Percentiles rank a stretch among this genome's conserved stretches.
These are phyloP conservation scores for Ustanciosporium gigantosporum DNA, from an alignment of 1,284 basidiomycete species.

Conservation along the genomic window DNA sequence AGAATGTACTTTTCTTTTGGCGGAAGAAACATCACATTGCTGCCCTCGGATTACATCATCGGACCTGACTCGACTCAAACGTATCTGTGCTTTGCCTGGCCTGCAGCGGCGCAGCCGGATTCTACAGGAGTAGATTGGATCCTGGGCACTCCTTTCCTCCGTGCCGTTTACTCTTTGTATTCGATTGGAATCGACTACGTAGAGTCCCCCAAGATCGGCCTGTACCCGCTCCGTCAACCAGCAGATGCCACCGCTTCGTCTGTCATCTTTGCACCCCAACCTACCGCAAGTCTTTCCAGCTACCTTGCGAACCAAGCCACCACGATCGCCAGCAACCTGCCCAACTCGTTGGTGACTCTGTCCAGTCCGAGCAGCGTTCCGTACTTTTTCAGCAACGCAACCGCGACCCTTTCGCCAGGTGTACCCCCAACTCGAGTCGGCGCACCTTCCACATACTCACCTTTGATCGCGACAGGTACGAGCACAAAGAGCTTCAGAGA, in stretches of 20 bases:
- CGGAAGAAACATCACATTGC: slow-evolving; percentile 69
- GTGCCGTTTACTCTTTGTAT: slow-evolving; percentile 80
- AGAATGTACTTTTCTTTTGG: slow-evolving; percentile 69
- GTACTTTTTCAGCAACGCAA: slow-evolving; percentile 71
- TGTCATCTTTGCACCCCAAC: slow-evolving; percentile 5
- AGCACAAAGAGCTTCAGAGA: neutral
- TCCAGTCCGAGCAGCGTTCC: slow-evolving; percentile 70
- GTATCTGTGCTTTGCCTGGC: slow-evolving; percentile 79
- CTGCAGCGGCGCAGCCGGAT: slow-evolving; percentile 70
- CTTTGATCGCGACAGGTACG: slow-evolving; percentile 2
- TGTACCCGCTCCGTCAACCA: slow-evolving; percentile 30
- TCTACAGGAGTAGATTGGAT: slow-evolving; percentile 85
- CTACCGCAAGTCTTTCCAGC: slow-evolving; percentile 63
- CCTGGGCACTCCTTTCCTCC: slow-evolving; percentile 77
- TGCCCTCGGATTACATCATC: slow-evolving; percentile 81
- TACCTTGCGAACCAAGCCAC: slow-evolving; percentile 70
- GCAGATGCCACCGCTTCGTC: slow-evolving; percentile 61
- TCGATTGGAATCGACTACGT: slow-evolving; percentile 61
- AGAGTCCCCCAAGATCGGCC: slow-evolving; percentile 35
- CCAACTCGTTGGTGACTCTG: slow-evolving; percentile 74
- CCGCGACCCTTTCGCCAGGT: slow-evolving; percentile 16
- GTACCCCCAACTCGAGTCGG: slow-evolving; percentile 11
- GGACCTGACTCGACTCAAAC: slow-evolving; percentile 72
- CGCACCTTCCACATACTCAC: slow-evolving; percentile 4
- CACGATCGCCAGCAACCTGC: slow-evolving; percentile 72